phyloP scores from a whole-genome alignment of 148 eudicot genomes.

The Dianthus caryophyllus region DNA sequence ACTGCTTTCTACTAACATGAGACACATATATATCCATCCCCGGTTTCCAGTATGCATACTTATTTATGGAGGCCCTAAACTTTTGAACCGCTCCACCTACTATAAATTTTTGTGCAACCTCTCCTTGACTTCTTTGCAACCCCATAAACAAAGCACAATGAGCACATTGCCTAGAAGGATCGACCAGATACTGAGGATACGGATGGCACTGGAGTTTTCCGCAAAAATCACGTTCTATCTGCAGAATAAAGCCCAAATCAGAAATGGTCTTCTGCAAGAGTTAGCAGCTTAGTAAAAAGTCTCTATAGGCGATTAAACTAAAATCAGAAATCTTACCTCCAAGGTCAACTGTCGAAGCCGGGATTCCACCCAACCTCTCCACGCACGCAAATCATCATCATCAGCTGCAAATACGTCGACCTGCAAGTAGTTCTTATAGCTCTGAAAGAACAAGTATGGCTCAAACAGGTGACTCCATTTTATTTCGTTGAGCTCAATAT shows the following conservation, averaged over 20 bases:
- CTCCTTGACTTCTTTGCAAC: constrained; percentile 73
- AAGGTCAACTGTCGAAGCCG: constrained; percentile 79
- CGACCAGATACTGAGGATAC: constrained; percentile 60
- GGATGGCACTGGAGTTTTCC: constrained; percentile 92
- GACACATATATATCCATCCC: constrained; percentile 74
- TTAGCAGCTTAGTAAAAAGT: not conserved
- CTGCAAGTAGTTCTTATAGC: constrained; percentile 78
- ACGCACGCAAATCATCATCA: constrained; percentile 65
- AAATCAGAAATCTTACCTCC: constrained; percentile 46
- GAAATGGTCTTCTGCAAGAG: not conserved
- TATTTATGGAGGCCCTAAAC: constrained; percentile 53
- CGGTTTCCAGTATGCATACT: constrained; percentile 71
- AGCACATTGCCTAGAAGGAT: constrained; percentile 50
- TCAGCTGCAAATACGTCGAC: constrained; percentile 68
- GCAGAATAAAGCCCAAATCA: constrained; percentile 26
- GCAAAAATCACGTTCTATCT: constrained; percentile 77
- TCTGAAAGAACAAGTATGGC: constrained; percentile 72
- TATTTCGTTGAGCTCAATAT: constrained; percentile 63
- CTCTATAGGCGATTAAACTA: not conserved
- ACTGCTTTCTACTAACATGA: constrained; percentile 63
- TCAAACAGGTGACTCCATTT: constrained; percentile 68
- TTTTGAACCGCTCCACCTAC: constrained; percentile 70
- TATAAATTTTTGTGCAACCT: constrained; percentile 68
- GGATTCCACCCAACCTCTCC: constrained; percentile 98
- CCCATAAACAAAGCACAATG: constrained; percentile 85